Conservation (phyloP, 129 eudicot genomes). For the Flaveria linearis region DNA sequence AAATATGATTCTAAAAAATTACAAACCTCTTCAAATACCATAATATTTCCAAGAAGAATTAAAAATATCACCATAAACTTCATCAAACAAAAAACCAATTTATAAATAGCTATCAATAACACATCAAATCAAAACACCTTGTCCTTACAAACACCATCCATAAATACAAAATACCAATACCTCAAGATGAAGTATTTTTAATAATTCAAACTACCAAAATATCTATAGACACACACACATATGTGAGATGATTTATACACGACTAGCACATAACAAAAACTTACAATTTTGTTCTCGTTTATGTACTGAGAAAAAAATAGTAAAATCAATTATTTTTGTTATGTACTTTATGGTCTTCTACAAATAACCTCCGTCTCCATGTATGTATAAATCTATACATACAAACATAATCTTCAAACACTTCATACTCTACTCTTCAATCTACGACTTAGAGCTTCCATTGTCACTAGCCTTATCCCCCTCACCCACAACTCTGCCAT, state of each 20-base stretch:
- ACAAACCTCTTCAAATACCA: not conserved
- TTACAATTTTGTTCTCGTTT: not conserved
- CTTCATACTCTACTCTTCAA: constrained; percentile 18
- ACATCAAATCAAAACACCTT: not conserved
- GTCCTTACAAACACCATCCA: constrained; percentile 3
- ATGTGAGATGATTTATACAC: too few relatives aligned
- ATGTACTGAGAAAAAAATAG: not conserved
- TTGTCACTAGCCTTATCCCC: constrained; percentile 76
- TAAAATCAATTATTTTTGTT: not conserved
- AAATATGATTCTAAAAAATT: not conserved
- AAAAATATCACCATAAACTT: not conserved
- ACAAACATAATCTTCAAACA: constrained; percentile 25
- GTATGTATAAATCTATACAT: not conserved
- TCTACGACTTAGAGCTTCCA: constrained; percentile 41
- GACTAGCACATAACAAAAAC: not conserved
- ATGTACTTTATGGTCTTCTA: not conserved
- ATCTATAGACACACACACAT: not conserved
- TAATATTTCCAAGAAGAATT: not conserved
- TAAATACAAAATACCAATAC: constrained; percentile 36
- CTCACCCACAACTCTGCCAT: constrained; percentile 90
- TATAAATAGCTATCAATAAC: not conserved
- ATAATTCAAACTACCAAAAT: not conserved
- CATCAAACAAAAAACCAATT: not conserved
- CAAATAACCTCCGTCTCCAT: not conserved
- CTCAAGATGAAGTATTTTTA: constrained; percentile 63